Evolutionary conservation across 202 grass and related monocot genomes (phyloP), one percentile per base, ranked within the genome.

Genomic region (Zizania palustris): DNA sequence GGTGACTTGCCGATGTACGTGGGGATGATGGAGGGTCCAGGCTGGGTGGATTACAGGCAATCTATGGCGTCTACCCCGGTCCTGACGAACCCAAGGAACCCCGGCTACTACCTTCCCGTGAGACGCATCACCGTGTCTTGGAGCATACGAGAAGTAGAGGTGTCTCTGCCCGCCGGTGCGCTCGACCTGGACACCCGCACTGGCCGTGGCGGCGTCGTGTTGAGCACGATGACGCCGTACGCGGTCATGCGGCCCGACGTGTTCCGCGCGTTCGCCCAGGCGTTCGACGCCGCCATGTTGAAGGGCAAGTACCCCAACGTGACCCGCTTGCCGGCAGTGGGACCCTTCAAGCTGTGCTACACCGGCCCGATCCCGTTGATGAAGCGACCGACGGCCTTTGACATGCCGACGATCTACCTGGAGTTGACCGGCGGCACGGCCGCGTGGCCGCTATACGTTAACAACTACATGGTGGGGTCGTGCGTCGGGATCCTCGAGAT

Each of bases 1-100:
- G 78, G 85, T 3, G 43, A 46, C 18, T 39, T 49, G 36, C 73
- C 89, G 4, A 72, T 85, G 61, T 54, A 65, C 67, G 28, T 91
- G 6, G 4, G 2, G 1, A 0, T 28, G 39, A 40, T 40, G 6
- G 0, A 3, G 39, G 39, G 6, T 40, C 39, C 0, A 6, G 39
- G 39, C 39, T 2, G 4, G 5, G 5, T 40, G 5, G 45, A 80
- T 36, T 41, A 48, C 39, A 54, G 33, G n/a, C 3, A 9, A 83
- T 0, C 7, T 58, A 53, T 63, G 37, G 19, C 49, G 4, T 65
- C 82, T 72, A 78, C 85, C 10, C 81, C 73, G 3, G 50, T 89
- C 14, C 21, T 85, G 16, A 42, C 56, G 22, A 73, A 73, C 35
- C 42, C 72, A 0, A 55, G 3, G 12, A 76, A 60, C 71, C 0